Conservation (phyloP, 441 rosid species). For the Biscutella laevigata region DNA sequence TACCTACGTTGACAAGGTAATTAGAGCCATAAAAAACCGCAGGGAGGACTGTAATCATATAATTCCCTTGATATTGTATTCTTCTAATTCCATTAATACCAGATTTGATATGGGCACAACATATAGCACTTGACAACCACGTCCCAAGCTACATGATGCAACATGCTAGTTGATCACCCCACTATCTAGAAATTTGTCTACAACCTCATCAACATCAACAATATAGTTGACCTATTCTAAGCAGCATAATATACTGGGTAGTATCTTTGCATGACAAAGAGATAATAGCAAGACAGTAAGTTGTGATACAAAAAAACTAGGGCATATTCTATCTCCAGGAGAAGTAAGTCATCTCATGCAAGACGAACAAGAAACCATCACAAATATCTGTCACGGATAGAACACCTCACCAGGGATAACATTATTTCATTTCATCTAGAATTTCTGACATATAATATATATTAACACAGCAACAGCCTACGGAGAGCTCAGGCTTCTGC, state of each 20-base stretch:
- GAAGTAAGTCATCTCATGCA: constrained; percentile 2
- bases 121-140: constrained; percentile 10
- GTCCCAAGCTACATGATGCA: constrained; percentile 11
- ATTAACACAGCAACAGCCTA: constrained; percentile 1
- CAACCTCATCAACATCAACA: constrained; percentile 6
- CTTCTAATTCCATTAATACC: background rate
- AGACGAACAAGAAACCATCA: constrained; percentile 9
- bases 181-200: constrained; percentile 8
- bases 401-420: constrained; percentile 3
- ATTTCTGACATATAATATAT: constrained; percentile 3
- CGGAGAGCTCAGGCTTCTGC: constrained; percentile 5
- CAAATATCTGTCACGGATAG: background rate
- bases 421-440: background rate
- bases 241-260: constrained; percentile 3
- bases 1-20: constrained; percentile 43
- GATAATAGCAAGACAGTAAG: background rate
- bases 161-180: constrained; percentile 17
- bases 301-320: constrained; percentile 6
- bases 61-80: constrained; percentile 15
- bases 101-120: background rate
- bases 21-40: constrained; percentile 10
- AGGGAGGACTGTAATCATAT: background rate
- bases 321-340: background rate
- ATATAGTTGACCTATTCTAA: constrained; percentile 12
- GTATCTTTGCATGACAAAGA: background rate